Base-by-base conservation (phyloP, 352 stramenopile genomes). In the Globisporangium uncinulatum region DNA sequence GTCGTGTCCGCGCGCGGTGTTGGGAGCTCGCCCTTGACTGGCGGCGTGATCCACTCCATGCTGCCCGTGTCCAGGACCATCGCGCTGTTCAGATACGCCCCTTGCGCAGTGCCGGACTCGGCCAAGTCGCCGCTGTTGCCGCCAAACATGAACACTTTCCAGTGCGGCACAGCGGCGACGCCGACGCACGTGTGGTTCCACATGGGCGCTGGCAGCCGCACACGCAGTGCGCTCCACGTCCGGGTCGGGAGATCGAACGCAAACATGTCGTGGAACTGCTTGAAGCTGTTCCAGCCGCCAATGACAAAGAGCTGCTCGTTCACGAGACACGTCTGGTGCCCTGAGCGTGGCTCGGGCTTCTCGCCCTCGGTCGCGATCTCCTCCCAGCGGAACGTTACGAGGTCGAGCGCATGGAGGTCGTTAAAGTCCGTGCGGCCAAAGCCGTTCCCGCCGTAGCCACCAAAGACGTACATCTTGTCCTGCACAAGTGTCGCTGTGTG, bases 131-230 rank as follows among this genome's bases (percentile, higher is more conserved):
- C 95, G 45, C 87, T 97, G 68, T 98, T 98, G 37, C 96, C 96
- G 51, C 96, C 96, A 71, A 98, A 99, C 54, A 98, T 80, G 61
- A 99, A 99, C 3, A 99, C 77, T 66, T 99, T 98, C 94, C 94
- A 98, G 70, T 98, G 70, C 4, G 96, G 96, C n/a, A 99, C 96
- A 32, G 96, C 95, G 19, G 83, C 80, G 9, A 98, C 93, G 42
- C 84, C 91, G 11, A 98, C 83, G 39, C 94, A 96, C 17, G 93
- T 86, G 73, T 98, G 95, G 64, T 98, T 98, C 96, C 96, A 99
- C 32, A 85, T 95, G 5, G 87, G 87, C 13, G 77, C 71, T 17
- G 69, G 71, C 21, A 92, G 54, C 19, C 70, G 67, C 41, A 79
- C 73, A 10, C 69, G 71, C 1, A 87, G 63, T 44, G 76, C 69